These are phyloP conservation scores for Phalaenopsis equestris DNA, from an alignment of 106 monocot species.

Conservation along the genomic window DNA sequence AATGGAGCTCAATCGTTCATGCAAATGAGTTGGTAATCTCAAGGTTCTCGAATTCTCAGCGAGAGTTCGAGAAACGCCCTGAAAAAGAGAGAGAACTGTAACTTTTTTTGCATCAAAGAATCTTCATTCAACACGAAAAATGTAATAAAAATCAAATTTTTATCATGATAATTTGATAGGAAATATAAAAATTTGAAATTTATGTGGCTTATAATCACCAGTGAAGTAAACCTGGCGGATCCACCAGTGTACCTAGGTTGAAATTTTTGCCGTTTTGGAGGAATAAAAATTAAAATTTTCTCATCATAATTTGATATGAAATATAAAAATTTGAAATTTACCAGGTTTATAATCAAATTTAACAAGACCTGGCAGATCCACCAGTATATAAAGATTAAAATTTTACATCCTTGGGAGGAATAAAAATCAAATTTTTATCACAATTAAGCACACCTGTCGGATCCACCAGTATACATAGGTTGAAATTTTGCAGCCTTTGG, in stretches of 20 bases:
- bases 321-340: too few relatives aligned
- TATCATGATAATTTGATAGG: neutral
- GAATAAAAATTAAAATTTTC: conserved; percentile 41
- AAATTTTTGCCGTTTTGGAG: conserved; percentile 75
- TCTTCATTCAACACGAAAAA: neutral
- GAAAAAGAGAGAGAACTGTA: conserved; percentile 7
- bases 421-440: neutral
- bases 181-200: too few relatives aligned
- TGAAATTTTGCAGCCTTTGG: conserved; percentile 87
- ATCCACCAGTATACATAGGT: conserved; percentile 99
- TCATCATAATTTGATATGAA: too few relatives aligned
- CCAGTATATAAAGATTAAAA: too few relatives aligned
- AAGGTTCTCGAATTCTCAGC: conserved; percentile 79
- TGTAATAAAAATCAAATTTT: neutral
- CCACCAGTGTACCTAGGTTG: conserved; percentile 99
- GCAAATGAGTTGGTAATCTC: conserved; percentile 81
- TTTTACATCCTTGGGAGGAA: too few relatives aligned
- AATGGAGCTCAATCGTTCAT: conserved; percentile 73
- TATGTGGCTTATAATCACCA: neutral
- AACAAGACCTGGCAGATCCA: too few relatives aligned
- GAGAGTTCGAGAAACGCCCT: conserved; percentile 88
- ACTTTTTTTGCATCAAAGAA: neutral
- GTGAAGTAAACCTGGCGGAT: conserved; percentile 69
- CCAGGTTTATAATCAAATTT: too few relatives aligned
- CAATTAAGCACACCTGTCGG: conserved; percentile 52